These are phyloP conservation scores for Ramularia endophylla DNA, from an alignment of 2,329 filamentous ascomycete genomes.

Conservation along the genomic window DNA sequence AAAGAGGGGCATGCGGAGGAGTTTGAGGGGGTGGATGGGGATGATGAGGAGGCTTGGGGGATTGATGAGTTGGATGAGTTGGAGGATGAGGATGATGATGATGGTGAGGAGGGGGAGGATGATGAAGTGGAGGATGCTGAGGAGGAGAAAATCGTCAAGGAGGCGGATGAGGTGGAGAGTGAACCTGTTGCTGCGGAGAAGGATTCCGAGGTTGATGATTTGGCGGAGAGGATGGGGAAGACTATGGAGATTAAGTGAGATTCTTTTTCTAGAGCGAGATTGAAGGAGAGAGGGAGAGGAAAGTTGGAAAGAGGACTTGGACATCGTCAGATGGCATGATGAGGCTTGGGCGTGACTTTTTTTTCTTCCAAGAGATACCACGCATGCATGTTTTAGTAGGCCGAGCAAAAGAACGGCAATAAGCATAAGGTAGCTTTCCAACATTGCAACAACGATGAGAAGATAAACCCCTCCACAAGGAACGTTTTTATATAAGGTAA, in stretches of 20 bases:
- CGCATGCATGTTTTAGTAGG: no score
- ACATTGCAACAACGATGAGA: no score
- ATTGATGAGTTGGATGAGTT: slow-evolving; percentile 82
- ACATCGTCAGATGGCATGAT: no score
- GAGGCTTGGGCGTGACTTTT: no score
- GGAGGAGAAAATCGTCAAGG: slow-evolving; percentile 62
- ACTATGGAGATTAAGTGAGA: slow-evolving; percentile 42
- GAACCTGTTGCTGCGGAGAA: slow-evolving; percentile 65
- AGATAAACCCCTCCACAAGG: no score
- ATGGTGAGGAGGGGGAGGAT: slow-evolving; percentile 57
- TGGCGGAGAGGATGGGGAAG: slow-evolving; percentile 71
- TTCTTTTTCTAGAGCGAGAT: no score
- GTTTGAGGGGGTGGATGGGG: slow-evolving; percentile 50
- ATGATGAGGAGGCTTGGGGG: slow-evolving; percentile 77
- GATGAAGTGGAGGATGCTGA: slow-evolving; percentile 51
- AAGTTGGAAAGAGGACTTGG: no score
- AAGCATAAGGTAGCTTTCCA: no score
- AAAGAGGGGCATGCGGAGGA: slow-evolving; percentile 51
- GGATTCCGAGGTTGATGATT: slow-evolving; percentile 72
- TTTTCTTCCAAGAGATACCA: no score
- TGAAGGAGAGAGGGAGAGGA: no score
- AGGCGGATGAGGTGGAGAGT: slow-evolving; percentile 66
- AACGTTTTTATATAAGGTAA: no score
- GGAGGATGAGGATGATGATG: slow-evolving; percentile 64
- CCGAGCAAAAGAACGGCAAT: no score